These are phyloP conservation scores for Plantago elongata DNA, from an alignment of 257 asterid genomes.

Conservation along the genomic window DNA sequence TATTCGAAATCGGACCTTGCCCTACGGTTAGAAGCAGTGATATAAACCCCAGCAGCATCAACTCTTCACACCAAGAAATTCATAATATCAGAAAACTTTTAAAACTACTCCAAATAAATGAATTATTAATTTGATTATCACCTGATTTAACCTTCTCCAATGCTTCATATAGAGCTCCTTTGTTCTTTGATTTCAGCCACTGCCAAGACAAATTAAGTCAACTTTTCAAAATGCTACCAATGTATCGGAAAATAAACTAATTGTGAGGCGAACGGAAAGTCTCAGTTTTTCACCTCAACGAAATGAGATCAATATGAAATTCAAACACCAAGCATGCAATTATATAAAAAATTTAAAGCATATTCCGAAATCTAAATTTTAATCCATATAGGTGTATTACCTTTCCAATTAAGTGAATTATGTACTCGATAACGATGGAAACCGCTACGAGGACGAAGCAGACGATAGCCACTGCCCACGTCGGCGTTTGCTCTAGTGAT, in stretches of 20 bases:
- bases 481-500: conserved; percentile 76
- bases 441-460: conserved; percentile 63
- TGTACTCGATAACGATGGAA: conserved; percentile 63
- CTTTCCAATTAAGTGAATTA: conserved; percentile 71
- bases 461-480: conserved; percentile 90
- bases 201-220: conserved; percentile 11
- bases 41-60: conserved; percentile 90
- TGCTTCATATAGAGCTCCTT: conserved; percentile 70
- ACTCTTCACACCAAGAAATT: conserved; percentile 33
- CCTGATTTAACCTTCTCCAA: conserved; percentile 87
- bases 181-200: conserved; percentile 71
- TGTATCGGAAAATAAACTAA: too few species aligned
- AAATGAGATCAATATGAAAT: too few species aligned
- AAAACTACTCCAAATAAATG: too few species aligned
- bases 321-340: too few species aligned
- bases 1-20: conserved; percentile 50
- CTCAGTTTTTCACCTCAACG: too few species aligned
- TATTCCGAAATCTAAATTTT: too few species aligned
- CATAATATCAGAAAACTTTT: not conserved
- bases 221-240: too few species aligned
- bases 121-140: conserved; percentile 3
- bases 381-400: conserved; percentile 18
- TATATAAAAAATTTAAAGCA: too few species aligned
- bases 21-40: conserved; percentile 73
- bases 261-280: too few species aligned